Base-by-base conservation (phyloP, 2,329 filamentous ascomycete species). In the Aureobasidium melanogenum region DNA sequence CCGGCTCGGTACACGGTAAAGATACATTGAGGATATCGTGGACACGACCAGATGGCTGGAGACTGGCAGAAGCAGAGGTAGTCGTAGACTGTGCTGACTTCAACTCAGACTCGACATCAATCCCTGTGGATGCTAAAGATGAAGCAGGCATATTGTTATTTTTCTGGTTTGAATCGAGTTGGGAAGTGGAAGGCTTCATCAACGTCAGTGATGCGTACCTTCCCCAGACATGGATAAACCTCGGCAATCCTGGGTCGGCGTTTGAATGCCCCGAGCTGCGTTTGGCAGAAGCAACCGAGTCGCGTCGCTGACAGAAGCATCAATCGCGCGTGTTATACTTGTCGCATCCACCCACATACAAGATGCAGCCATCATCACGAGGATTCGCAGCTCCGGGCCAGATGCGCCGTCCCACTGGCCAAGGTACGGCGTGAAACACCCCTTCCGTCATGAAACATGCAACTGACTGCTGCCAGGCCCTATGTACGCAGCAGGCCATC, bases 401-500 rank as follows among this genome's bases (percentile, higher is more conserved):
- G 24, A 59, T 59, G 56, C 56, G 56, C 44, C 44, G 44, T 14
- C 41, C 56, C 5, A 46, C 44, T n/a, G 56, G 56, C 22, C 56
- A 44, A 30, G 44, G 56, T 50, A 41, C 7, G 41, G 8, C 4
- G 24, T 5, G 19, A 30, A 30, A n/a, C n/a, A n/a, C n/a, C n/a
- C n/a, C n/a, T n/a, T n/a, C n/a, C n/a, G 28, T 30, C 8, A 5
- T 5, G 28, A 30, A 15, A 32, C 54, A 43, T 22, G 7, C 1
- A 34, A n/a, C 39, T 57, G 8, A 46, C 39, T 22, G 26, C 15
- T 28, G 24, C 43, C 30, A 79, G 77, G 73, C 64, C 77, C 76
- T 52, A 74, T 79, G 67, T 67, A 69, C 41, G 68, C 47, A 43
- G 48, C 69, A 60, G 66, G 67, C 65, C 79, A 83, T 64, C 81